Conservation (phyloP, 768 basidiomycete species). For the Tubosaeta brunneosetosa region DNA sequence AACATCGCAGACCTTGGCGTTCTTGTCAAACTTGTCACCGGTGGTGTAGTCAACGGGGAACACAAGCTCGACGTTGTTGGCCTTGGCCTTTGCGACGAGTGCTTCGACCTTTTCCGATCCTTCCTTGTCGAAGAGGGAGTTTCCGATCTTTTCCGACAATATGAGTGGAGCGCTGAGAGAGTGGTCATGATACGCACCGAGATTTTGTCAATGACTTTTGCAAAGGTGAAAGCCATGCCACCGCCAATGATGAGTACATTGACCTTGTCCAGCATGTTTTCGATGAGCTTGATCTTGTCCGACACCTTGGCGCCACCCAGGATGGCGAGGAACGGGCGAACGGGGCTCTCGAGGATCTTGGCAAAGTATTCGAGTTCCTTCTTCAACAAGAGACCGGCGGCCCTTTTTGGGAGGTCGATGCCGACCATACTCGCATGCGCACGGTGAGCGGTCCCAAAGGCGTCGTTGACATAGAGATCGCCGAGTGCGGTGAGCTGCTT, state of each 20-base stretch:
- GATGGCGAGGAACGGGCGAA: slow-evolving; percentile 95
- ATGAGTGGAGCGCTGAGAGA: slow-evolving; percentile 1
- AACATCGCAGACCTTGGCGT: slow-evolving; percentile 59
- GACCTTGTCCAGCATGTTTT: slow-evolving; percentile 99
- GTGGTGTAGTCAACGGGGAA: slow-evolving; percentile 95
- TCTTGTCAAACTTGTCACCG: slow-evolving; percentile 92
- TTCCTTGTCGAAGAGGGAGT: slow-evolving; percentile 87
- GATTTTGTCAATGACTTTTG: slow-evolving; percentile 83
- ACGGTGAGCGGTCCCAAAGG: slow-evolving; percentile 97
- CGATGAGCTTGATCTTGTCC: slow-evolving; percentile 98
- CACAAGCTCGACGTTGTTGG: slow-evolving; percentile 88
- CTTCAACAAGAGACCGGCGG: slow-evolving; percentile 95
- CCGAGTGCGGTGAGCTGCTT: slow-evolving; percentile 86
- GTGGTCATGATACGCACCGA: slow-evolving; percentile 41
- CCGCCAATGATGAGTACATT: slow-evolving; percentile 94
- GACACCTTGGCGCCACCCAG: slow-evolving; percentile 98
- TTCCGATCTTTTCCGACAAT: slow-evolving; percentile 60
- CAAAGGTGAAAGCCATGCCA: slow-evolving; percentile 99
- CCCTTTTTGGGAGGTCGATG: slow-evolving; percentile 85
- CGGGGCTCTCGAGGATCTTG: slow-evolving; percentile 92
- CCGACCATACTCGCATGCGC: slow-evolving; percentile 99
- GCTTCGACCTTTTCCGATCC: slow-evolving; percentile 81
- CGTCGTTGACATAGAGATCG: slow-evolving; percentile 97
- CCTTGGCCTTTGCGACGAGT: slow-evolving; percentile 88
- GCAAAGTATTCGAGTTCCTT: slow-evolving; percentile 99